phyloP scores from a whole-genome alignment of 305 asterid genomes.

The Fraxinus paxiana region DNA sequence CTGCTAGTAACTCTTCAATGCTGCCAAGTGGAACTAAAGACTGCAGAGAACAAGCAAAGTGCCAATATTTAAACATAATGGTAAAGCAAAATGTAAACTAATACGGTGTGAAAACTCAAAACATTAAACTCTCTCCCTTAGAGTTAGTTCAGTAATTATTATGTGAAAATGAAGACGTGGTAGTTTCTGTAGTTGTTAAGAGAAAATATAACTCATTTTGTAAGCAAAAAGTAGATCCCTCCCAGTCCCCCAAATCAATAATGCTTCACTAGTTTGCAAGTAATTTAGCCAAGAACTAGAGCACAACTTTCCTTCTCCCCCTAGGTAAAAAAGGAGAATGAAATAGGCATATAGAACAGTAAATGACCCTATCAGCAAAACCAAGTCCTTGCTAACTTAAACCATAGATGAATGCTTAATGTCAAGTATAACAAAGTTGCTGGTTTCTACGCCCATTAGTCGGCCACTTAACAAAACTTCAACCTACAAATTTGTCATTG shows the following conservation, averaged over 20 bases:
- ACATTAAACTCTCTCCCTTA: not conserved
- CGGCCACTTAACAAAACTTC: not conserved
- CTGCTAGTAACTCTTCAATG: constrained; percentile 89
- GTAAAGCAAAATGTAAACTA: not conserved
- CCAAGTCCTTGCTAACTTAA: not conserved
- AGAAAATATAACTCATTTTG: not conserved
- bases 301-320: not conserved
- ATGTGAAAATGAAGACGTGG: not conserved
- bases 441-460: not conserved
- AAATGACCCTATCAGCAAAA: not conserved
- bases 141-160: not conserved
- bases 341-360: not conserved
- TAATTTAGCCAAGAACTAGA: not conserved
- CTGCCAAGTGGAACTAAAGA: constrained; percentile 95
- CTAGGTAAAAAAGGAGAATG: not conserved
- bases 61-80: constrained; percentile 1
- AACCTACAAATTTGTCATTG: not conserved
- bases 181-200: not conserved
- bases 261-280: not conserved
- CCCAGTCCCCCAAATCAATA: not conserved
- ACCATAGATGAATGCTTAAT: not conserved
- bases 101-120: not conserved
- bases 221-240: not conserved
- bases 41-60: constrained; percentile 41
- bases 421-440: not conserved